phyloP scores from a whole-genome alignment of 2,329 filamentous ascomycete species.

The Pezicula neosporulosa region DNA sequence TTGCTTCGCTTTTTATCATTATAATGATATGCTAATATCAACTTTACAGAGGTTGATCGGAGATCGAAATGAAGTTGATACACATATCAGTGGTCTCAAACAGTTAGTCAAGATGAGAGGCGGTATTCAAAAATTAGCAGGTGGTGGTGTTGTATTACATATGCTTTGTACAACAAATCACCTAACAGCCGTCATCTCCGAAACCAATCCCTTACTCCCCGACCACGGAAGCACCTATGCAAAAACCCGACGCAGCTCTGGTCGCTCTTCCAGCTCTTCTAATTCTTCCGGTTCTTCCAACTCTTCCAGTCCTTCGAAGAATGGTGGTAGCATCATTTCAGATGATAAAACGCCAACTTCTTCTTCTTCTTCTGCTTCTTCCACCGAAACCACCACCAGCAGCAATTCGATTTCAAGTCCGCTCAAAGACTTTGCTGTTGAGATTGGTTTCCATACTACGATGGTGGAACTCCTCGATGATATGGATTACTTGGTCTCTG shows the following conservation, averaged over 20 bases:
- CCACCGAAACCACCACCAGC: too few relatives aligned
- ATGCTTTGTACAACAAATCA: constrained; percentile 19
- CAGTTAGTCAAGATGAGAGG: constrained; percentile 12
- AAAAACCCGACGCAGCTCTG: background rate
- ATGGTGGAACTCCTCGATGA: constrained; percentile 9
- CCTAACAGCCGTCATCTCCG: constrained; percentile 12
- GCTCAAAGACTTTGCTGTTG: constrained; percentile 4
- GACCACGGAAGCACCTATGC: background rate
- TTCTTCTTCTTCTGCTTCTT: too few relatives aligned
- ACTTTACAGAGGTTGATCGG: constrained; percentile 10
- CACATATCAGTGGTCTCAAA: constrained; percentile 12
- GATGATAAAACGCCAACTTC: too few relatives aligned
- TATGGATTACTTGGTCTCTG: constrained; percentile 8
- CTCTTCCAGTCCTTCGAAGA: background rate
- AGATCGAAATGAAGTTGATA: constrained; percentile 9
- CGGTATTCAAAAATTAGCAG: constrained; percentile 7
- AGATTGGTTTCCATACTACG: constrained; percentile 8
- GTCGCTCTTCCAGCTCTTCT: too few relatives aligned
- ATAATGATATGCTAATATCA: background rate
- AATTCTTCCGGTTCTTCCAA: too few relatives aligned
- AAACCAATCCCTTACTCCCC: constrained; percentile 4
- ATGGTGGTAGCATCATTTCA: too few relatives aligned
- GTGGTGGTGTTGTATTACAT: constrained; percentile 13
- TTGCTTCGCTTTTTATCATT: too few relatives aligned
- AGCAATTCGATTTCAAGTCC: too few relatives aligned